A percentile compares a stretch with the other conserved stretches of the same genome.
Conservation (phyloP, 306 rosid genomes). For the Erythrophleum fordii region DNA sequence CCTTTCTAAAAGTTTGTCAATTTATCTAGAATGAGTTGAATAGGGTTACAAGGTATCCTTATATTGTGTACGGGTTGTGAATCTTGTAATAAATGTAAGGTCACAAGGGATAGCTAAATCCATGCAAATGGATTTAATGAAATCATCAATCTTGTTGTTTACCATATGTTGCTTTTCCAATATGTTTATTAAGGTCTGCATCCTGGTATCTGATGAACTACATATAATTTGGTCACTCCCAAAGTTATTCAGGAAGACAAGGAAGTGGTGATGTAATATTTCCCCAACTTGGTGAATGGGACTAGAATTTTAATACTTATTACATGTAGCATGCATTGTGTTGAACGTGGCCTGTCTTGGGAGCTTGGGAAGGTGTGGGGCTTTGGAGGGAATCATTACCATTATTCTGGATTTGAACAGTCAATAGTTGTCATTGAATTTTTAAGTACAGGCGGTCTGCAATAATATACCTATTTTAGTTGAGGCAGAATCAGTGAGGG, state of each 20-base stretch:
- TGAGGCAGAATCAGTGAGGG: conserved; percentile 80
- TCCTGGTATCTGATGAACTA: conserved; percentile 33
- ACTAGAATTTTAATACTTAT: conserved; percentile 5
- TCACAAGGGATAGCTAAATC: not conserved
- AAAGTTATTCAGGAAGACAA: conserved; percentile 27
- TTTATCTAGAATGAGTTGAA: not conserved
- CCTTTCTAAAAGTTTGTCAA: not conserved
- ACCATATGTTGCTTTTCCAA: not conserved
- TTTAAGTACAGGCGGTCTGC: conserved; percentile 65
- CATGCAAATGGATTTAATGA: not conserved
- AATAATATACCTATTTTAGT: conserved; percentile 71
- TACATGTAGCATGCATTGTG: conserved; percentile 8
- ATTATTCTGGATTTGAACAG: conserved; percentile 28
- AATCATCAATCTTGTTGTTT: not conserved
- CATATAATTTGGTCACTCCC: not conserved
- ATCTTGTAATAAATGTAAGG: too few relatives aligned
- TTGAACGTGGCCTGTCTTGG: not conserved
- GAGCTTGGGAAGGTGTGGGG: not conserved
- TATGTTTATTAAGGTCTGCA: conserved; percentile 8
- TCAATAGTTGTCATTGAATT: conserved; percentile 41
- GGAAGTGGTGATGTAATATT: not conserved
- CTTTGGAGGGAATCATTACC: conserved; percentile 3
- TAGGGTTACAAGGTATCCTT: not conserved
- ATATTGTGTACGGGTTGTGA: not conserved
- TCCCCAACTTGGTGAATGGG: conserved; percentile 22